A percentile compares a stretch with the other conserved stretches of the same genome.
These are phyloP conservation scores for Pythium phragmitis DNA, from an alignment of 352 stramenopile genomes.

Conservation along the genomic window DNA sequence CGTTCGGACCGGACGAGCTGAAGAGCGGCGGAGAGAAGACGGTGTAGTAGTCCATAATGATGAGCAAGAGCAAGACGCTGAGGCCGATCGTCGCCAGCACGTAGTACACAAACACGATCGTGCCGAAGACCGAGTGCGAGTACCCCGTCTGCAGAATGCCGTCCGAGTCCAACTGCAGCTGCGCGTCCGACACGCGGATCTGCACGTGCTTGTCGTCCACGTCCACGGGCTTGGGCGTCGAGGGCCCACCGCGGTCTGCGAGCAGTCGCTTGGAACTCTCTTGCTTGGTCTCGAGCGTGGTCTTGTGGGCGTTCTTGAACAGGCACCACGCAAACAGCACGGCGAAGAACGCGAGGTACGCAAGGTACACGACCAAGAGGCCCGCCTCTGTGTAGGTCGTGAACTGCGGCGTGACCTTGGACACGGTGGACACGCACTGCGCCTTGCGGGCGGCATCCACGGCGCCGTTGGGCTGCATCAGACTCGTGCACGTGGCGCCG, in stretches of 20 bases:
- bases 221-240: conserved; percentile 1
- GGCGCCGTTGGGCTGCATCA: conserved; percentile 40
- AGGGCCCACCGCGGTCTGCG: conserved; percentile 7
- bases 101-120: conserved; percentile 59
- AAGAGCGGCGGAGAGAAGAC: conserved; percentile 52
- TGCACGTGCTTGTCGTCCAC: background rate
- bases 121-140: conserved; percentile 40
- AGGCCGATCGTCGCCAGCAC: conserved; percentile 51
- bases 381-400: conserved; percentile 51
- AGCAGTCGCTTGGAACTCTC: conserved; percentile 9
- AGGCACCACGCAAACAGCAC: background rate
- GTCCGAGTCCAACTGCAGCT: conserved; percentile 23
- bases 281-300: background rate
- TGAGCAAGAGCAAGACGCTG: conserved; percentile 38
- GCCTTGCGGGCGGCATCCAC: conserved; percentile 30
- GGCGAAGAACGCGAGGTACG: conserved; percentile 33
- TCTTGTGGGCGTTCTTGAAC: conserved; percentile 11
- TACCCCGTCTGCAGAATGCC: conserved; percentile 55
- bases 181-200: conserved; percentile 5
- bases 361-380: conserved; percentile 49
- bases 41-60: conserved; percentile 57
- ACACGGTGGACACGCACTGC: conserved; percentile 30
- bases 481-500: conserved; percentile 43
- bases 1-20: conserved; percentile 44
- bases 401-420: conserved; percentile 39